Conservation (phyloP, 2,329 filamentous ascomycete genomes). For the Geoglossum cookeanum region DNA sequence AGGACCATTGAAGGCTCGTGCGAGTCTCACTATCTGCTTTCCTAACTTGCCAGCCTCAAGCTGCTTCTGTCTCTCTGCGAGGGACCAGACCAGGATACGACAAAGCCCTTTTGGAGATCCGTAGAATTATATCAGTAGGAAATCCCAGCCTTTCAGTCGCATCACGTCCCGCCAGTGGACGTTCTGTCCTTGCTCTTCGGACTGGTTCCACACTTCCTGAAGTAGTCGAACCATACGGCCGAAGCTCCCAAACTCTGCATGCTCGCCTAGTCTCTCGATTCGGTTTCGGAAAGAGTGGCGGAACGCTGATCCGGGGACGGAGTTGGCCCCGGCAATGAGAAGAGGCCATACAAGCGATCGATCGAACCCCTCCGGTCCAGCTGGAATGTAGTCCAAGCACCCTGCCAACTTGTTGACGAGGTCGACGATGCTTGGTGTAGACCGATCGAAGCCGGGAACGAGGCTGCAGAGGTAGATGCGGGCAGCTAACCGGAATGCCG, state of each 20-base stretch:
- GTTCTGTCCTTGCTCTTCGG: slow-evolving; percentile 48
- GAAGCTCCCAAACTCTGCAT: slow-evolving; percentile 66
- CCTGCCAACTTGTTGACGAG: slow-evolving; percentile 62
- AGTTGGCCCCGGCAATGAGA: slow-evolving; percentile 67
- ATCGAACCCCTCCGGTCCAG: slow-evolving; percentile 67
- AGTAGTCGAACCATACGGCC: slow-evolving; percentile 64
- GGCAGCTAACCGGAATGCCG: slow-evolving; percentile 77
- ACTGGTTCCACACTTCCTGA: slow-evolving; percentile 60
- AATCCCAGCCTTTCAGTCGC: slow-evolving; percentile 81
- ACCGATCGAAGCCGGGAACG: slow-evolving; percentile 68
- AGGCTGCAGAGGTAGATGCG: slow-evolving; percentile 95
- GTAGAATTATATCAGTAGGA: slow-evolving; percentile 53
- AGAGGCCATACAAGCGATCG: slow-evolving; percentile 86
- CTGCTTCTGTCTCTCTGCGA: not conserved
- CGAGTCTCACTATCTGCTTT: not conserved
- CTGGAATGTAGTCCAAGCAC: slow-evolving; percentile 64
- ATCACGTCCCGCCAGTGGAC: slow-evolving; percentile 93
- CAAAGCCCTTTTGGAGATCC: not conserved
- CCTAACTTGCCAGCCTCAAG: not conserved
- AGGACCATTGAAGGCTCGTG: not conserved
- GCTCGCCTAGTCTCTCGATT: slow-evolving; percentile 52
- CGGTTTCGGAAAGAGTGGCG: slow-evolving; percentile 61
- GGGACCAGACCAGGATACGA: not conserved
- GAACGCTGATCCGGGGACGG: slow-evolving; percentile 45
- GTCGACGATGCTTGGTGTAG: slow-evolving; percentile 52